phyloP scores from a whole-genome alignment of 2,329 filamentous ascomycete species.

The Sporothrix curviconia region DNA sequence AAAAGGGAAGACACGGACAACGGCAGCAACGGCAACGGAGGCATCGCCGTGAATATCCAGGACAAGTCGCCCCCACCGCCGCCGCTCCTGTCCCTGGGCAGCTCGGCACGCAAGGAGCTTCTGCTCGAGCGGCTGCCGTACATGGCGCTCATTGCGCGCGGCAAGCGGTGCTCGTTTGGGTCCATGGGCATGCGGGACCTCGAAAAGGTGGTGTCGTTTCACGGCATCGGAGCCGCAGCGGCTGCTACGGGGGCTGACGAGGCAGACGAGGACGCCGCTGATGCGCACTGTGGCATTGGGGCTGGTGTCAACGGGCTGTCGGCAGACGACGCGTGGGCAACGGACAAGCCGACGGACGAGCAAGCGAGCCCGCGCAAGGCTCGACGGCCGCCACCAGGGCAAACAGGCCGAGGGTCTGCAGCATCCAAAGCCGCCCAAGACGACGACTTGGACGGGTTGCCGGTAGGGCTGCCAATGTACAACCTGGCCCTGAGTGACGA shows the following conservation, averaged over 20 bases:
- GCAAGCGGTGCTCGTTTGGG: constrained; percentile 31
- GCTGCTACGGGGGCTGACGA: constrained; percentile 38
- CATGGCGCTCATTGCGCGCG: constrained; percentile 59
- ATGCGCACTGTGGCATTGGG: constrained; percentile 21
- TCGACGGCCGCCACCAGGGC: constrained; percentile 17
- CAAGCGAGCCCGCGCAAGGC: constrained; percentile 41
- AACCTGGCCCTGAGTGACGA: constrained; percentile 73
- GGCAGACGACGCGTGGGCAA: constrained; percentile 50
- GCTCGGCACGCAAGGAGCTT: constrained; percentile 63
- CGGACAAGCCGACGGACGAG: constrained; percentile 53
- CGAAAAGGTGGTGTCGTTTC: constrained; percentile 62
- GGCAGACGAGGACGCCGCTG: constrained; percentile 32
- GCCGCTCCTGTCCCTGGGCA: constrained; percentile 50
- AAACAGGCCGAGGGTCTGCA: neutral
- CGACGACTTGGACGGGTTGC: constrained; percentile 29
- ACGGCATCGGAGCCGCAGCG: constrained; percentile 45
- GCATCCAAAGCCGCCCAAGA: constrained; percentile 3
- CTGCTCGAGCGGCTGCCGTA: constrained; percentile 84
- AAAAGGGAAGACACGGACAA: constrained; percentile 8
- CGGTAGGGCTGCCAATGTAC: constrained; percentile 42
- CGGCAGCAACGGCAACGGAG: neutral
- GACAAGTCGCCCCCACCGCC: neutral
- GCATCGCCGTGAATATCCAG: neutral
- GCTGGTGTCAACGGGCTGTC: constrained; percentile 15
- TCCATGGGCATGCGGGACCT: constrained; percentile 48